Conservation (phyloP, 139 green algal species). For the Microglena sp. region DNA sequence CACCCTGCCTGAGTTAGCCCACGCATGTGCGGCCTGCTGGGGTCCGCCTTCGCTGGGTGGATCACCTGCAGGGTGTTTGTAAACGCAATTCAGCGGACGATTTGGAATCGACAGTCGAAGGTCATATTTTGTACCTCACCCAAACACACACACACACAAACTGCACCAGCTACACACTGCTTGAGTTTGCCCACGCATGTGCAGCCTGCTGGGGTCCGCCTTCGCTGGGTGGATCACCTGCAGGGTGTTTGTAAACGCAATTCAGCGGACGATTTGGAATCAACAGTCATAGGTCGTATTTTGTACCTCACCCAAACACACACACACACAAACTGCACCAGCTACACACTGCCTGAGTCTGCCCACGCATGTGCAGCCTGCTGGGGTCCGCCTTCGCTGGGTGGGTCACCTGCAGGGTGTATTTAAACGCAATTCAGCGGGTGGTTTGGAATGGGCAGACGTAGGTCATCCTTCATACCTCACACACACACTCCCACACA, state of each 20-base stretch:
- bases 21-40: not conserved
- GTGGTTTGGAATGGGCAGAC: not conserved
- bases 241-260: not conserved
- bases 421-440: too few relatives aligned
- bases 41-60: not conserved
- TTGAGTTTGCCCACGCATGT: not conserved
- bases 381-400: not conserved
- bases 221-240: not conserved
- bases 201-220: not conserved
- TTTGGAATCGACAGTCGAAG: not conserved
- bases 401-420: not conserved
- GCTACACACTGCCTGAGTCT: constrained; percentile 29
- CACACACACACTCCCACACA: too few relatives aligned
- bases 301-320: not conserved
- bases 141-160: constrained; percentile 33
- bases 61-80: not conserved
- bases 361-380: not conserved
- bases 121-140: not conserved
- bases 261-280: too few relatives aligned
- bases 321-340: constrained; percentile 58
- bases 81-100: too few relatives aligned
- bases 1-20: constrained; percentile 10
- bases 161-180: constrained; percentile 46
- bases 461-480: not conserved
- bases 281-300: not conserved